Evolutionary conservation across 805 yeast species (phyloP).

Genomic region (Komagataella populi): DNA sequence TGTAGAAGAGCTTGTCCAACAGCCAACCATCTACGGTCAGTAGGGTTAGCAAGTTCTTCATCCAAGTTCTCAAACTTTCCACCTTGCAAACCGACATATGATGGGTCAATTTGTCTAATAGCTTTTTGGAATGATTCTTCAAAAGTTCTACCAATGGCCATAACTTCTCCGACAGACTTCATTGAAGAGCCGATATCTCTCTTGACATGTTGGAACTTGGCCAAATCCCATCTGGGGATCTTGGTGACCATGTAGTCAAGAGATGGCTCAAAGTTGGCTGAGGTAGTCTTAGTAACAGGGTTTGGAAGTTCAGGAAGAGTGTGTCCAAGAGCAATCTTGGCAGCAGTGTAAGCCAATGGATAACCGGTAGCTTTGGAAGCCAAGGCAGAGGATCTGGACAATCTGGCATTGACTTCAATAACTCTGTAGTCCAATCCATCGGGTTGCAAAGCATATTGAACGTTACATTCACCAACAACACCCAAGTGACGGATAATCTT

Average conservation of each 20-base stretch:
- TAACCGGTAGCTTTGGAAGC: slow-evolving; percentile 99
- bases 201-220: slow-evolving; percentile 91
- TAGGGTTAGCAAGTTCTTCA: slow-evolving; percentile 66
- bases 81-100: slow-evolving; percentile 85
- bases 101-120: slow-evolving; percentile 89
- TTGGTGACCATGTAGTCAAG: slow-evolving; percentile 93
- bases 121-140: slow-evolving; percentile 98
- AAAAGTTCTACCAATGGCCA: slow-evolving; percentile 96
- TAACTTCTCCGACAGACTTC: slow-evolving; percentile 99
- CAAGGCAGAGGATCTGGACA: slow-evolving; percentile 92
- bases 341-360: slow-evolving; percentile 97
- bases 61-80: slow-evolving; percentile 67
- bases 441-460: slow-evolving; percentile 93
- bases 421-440: slow-evolving; percentile 93
- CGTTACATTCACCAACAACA: slow-evolving; percentile 98
- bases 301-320: slow-evolving; percentile 92
- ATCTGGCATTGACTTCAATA: slow-evolving; percentile 94
- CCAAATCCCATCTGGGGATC: slow-evolving; percentile 96
- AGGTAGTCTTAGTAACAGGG: slow-evolving; percentile 91
- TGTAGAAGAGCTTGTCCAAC: slow-evolving; percentile 94
- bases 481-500: slow-evolving; percentile 96
- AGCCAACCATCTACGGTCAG: slow-evolving; percentile 95
- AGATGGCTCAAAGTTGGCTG: slow-evolving; percentile 95
- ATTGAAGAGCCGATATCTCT: slow-evolving; percentile 89
- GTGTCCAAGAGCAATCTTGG: slow-evolving; percentile 89